phyloP scores from a whole-genome alignment of 306 rosid genomes.

The Hippophae gyantsensis region DNA sequence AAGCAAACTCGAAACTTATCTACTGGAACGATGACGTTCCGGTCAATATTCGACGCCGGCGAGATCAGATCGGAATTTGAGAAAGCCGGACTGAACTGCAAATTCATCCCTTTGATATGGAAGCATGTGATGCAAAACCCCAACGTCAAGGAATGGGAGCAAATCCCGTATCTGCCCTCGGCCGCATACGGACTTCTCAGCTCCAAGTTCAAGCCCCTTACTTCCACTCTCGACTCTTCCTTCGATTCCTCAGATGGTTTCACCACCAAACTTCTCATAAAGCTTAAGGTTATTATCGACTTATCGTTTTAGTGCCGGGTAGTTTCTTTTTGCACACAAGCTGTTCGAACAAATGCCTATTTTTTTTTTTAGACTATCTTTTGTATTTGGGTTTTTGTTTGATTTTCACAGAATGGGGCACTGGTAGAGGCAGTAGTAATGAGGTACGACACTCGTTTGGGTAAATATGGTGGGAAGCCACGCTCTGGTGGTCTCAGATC shows the following conservation, averaged over 20 bases:
- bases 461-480: slow-evolving; percentile 70
- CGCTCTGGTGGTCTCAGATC: slow-evolving; percentile 80
- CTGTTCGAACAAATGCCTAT: not conserved
- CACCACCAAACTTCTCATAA: not conserved
- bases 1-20: too few species aligned
- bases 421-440: slow-evolving; percentile 90
- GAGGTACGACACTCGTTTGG: slow-evolving; percentile 83
- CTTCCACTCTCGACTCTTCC: not conserved
- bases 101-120: not conserved
- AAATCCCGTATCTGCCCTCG: not conserved
- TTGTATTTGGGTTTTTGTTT: too few species aligned
- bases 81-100: not conserved
- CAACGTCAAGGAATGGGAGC: not conserved
- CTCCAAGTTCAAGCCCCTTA: not conserved
- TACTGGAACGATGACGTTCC: too few species aligned
- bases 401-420: slow-evolving; percentile 45
- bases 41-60: too few species aligned
- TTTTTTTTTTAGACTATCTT: not conserved
- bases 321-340: not conserved
- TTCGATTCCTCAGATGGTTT: not conserved
- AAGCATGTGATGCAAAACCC: not conserved
- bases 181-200: not conserved
- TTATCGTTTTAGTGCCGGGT: not conserved
- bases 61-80: not conserved
- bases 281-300: not conserved